These are phyloP conservation scores for Rosa multiflora DNA, from an alignment of 306 rosid genomes.

Conservation along the genomic window DNA sequence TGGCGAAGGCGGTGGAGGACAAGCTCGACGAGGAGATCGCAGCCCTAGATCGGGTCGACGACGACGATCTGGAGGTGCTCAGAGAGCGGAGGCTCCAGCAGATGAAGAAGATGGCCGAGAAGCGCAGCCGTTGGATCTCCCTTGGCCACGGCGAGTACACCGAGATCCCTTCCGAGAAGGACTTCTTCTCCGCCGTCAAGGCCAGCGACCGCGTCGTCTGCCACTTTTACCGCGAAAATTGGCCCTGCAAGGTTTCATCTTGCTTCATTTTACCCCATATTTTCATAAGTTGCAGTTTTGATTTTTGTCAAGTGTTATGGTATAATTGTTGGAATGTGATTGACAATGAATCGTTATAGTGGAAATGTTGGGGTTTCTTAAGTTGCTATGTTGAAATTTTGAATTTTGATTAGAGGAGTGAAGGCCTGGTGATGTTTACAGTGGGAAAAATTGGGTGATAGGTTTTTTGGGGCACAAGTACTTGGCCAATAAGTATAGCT, in stretches of 20 bases:
- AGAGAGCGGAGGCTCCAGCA: constrained; percentile 89
- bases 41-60: constrained; percentile 80
- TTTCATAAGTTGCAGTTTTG: too few species aligned
- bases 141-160: constrained; percentile 84
- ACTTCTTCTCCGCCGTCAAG: constrained; percentile 85
- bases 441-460: neutral
- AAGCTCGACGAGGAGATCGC: constrained; percentile 87
- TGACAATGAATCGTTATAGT: neutral
- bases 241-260: constrained; percentile 88
- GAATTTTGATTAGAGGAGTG: neutral
- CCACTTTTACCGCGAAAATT: constrained; percentile 93
- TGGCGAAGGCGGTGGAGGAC: constrained; percentile 84
- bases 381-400: neutral
- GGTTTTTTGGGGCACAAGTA: neutral
- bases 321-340: neutral
- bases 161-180: constrained; percentile 82
- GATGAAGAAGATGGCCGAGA: constrained; percentile 98
- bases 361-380: neutral
- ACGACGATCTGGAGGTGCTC: constrained; percentile 75
- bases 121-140: constrained; percentile 89
- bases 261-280: neutral
- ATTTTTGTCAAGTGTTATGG: neutral
- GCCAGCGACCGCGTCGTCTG: constrained; percentile 99
- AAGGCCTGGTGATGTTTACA: neutral
- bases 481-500: neutral